Conservation (phyloP, 306 rosid genomes). For the cucumber (Cucumis sativus) region DNA sequence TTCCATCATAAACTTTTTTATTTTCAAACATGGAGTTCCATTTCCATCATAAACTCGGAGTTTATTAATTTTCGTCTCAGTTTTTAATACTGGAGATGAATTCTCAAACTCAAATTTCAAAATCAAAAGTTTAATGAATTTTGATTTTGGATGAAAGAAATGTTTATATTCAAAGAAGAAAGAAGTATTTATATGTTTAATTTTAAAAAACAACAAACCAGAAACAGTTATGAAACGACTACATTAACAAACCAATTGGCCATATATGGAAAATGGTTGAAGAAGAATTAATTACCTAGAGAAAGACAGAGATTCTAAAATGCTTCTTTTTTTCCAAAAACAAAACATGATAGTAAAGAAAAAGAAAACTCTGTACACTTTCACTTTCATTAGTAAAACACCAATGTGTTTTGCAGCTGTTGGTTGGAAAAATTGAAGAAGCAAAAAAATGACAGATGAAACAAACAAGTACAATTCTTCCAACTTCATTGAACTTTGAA, state of each 20-base stretch:
- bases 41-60: too few relatives aligned
- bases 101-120: too few relatives aligned
- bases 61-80: too few relatives aligned
- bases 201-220: too few relatives aligned
- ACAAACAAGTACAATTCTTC: constrained; percentile 5
- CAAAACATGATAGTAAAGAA: background rate
- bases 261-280: background rate
- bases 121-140: too few relatives aligned
- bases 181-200: too few relatives aligned
- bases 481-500: constrained; percentile 5
- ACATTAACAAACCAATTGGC: background rate
- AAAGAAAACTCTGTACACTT: background rate
- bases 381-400: constrained; percentile 5
- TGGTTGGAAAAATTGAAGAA: constrained; percentile 8
- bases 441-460: constrained; percentile 6
- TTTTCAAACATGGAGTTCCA: too few relatives aligned
- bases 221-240: too few relatives aligned
- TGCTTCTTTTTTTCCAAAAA: background rate
- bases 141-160: too few relatives aligned
- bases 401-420: background rate
- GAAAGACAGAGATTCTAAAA: background rate
- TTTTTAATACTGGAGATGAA: too few relatives aligned
- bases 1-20: too few relatives aligned
- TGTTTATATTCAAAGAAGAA: too few relatives aligned
- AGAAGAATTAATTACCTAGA: background rate